These are phyloP conservation scores for Emmonsiellopsis sp. DNA, from an alignment of 2,329 filamentous ascomycete genomes.

Conservation along the genomic window DNA sequence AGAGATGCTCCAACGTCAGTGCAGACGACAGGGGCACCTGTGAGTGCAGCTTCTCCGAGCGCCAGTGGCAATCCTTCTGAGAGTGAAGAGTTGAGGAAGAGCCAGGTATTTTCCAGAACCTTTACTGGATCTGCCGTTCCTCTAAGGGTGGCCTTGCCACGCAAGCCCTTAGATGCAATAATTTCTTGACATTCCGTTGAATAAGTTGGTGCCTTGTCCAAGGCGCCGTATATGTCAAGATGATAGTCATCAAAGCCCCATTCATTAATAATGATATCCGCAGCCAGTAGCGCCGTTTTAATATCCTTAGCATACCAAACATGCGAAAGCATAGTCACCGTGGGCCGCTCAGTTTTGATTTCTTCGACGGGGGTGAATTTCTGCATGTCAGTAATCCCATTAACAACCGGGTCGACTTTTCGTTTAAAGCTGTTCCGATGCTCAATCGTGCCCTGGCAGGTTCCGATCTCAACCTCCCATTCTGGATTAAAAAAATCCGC, in stretches of 20 bases:
- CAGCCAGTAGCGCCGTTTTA: conserved; percentile 54
- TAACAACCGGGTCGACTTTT: conserved; percentile 56
- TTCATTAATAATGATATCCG: conserved; percentile 56
- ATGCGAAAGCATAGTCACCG: conserved; percentile 57
- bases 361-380: conserved; percentile 52
- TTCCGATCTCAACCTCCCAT: conserved; percentile 55
- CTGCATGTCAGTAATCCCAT: conserved; percentile 56
- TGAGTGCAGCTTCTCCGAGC: conserved; percentile 37
- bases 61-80: conserved; percentile 38
- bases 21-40: conserved; percentile 36
- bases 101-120: conserved; percentile 47
- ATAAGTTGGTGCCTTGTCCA: conserved; percentile 54
- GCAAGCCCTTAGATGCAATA: conserved; percentile 46
- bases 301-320: conserved; percentile 49
- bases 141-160: conserved; percentile 41
- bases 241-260: conserved; percentile 58
- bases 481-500: conserved; percentile 55
- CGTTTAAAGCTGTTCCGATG: conserved; percentile 49
- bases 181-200: conserved; percentile 50
- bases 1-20: conserved; percentile 34
- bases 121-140: conserved; percentile 49
- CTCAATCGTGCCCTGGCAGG: conserved; percentile 45
- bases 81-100: conserved; percentile 42
- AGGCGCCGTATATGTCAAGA: conserved; percentile 53
- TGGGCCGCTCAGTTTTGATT: conserved; percentile 49